Percentiles rank a stretch among this genome's conserved stretches.
phyloP scores from a whole-genome alignment of 495 filamentous ascomycete genomes.

The Xylaria nigripes region DNA sequence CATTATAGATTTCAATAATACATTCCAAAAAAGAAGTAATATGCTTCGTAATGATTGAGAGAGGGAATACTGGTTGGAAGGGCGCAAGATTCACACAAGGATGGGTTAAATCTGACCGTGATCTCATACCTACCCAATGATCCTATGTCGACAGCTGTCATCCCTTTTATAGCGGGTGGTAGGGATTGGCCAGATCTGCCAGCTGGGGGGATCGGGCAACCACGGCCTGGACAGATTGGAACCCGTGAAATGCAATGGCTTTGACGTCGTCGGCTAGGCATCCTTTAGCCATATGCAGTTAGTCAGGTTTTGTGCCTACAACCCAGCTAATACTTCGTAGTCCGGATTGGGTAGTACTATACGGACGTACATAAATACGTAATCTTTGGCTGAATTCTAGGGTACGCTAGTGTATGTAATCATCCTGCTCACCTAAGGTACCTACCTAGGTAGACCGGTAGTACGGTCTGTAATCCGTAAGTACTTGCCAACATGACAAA shows the following conservation, averaged over 20 bases:
- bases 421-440: too few relatives aligned
- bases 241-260: not conserved
- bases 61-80: not conserved
- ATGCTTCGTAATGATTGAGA: not conserved
- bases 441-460: too few relatives aligned
- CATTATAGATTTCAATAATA: slow-evolving; percentile 40
- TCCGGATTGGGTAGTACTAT: too few relatives aligned
- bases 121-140: not conserved
- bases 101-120: not conserved
- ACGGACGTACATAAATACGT: too few relatives aligned
- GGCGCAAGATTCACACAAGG: not conserved
- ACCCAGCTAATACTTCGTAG: too few relatives aligned
- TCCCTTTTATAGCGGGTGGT: too few relatives aligned
- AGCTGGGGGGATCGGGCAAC: not conserved
- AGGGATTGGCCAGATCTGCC: not conserved
- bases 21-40: not conserved
- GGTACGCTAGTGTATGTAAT: too few relatives aligned
- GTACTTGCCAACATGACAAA: too few relatives aligned
- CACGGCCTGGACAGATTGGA: not conserved
- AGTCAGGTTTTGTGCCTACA: too few relatives aligned
- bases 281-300: not conserved
- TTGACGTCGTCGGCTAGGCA: not conserved
- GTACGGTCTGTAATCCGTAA: too few relatives aligned
- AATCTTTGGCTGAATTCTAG: too few relatives aligned
- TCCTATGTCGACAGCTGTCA: not conserved